Conservation (phyloP, 495 filamentous ascomycete genomes). For the Penicillium antarcticum region DNA sequence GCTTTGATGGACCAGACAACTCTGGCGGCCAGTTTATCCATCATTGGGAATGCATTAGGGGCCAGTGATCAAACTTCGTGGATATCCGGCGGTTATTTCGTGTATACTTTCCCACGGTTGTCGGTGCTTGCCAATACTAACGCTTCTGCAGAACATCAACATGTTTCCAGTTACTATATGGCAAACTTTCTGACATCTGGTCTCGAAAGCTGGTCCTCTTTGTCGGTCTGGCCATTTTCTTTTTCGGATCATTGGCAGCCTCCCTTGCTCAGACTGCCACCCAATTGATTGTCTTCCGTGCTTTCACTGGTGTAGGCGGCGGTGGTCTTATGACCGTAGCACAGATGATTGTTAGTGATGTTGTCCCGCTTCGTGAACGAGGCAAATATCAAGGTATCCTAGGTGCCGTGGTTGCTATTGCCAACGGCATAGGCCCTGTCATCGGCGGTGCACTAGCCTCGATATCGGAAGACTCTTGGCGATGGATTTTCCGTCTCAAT, state of each 20-base stretch:
- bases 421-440: slow-evolving; percentile 53
- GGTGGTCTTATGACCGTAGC: slow-evolving; percentile 55
- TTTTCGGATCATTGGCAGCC: slow-evolving; percentile 50
- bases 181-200: slow-evolving; percentile 56
- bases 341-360: slow-evolving; percentile 53
- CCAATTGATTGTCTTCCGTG: slow-evolving; percentile 53
- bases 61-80: slow-evolving; percentile 48
- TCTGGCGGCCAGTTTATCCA: slow-evolving; percentile 48
- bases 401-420: slow-evolving; percentile 50
- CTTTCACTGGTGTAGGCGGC: slow-evolving; percentile 53
- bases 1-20: slow-evolving; percentile 56
- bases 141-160: slow-evolving; percentile 42
- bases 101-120: slow-evolving; percentile 15
- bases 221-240: slow-evolving; percentile 49
- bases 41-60: slow-evolving; percentile 45
- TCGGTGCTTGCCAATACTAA: not conserved
- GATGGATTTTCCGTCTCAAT: slow-evolving; percentile 56
- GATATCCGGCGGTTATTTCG: slow-evolving; percentile 54
- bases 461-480: slow-evolving; percentile 41
- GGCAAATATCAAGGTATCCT: slow-evolving; percentile 60
- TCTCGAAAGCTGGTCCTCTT: slow-evolving; percentile 54
- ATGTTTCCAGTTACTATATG: slow-evolving; percentile 54
- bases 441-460: slow-evolving; percentile 51
- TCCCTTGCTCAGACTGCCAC: slow-evolving; percentile 49
- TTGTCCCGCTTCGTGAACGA: slow-evolving; percentile 51